Evolutionary conservation across 2,329 filamentous ascomycete species (phyloP), one percentile per base, ranked within the genome.

Genomic region (Colletotrichum spaethianum): DNA sequence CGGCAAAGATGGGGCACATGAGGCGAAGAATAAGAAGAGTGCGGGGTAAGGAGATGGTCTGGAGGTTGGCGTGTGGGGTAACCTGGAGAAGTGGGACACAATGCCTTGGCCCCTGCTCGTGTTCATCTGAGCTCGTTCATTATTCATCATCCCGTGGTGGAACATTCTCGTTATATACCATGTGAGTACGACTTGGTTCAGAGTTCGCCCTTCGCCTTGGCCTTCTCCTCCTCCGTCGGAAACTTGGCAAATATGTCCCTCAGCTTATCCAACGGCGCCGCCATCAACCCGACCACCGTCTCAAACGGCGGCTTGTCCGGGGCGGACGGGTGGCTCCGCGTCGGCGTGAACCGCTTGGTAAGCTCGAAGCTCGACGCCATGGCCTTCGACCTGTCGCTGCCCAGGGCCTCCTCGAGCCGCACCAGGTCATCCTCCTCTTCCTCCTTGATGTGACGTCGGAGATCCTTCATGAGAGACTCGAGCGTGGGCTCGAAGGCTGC

Each of bases 191-290:
- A 23, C 12, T 3, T 18, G n/a, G 23, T 14, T 50, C 48, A 50
- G 48, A 16, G 4, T 14, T 50, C 11, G 2, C 3, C 23, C 12
- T 50, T 50, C 16, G 46, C 46, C 48, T 52, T 52, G 18, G 26
- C 23, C 26, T 18, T 9, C 48, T 52, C 48, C 48, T 52, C 26
- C 12, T 52, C 48, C 14, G 23, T 28, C 23, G 87, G 87, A 74
- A 90, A 92, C 76, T 86, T 87, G 26, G 85, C 79, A 74, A 91
- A 89, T 8, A 90, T 62, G 77, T 91, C 88, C 46, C 80, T 80
- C 40, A 92, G 73, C 70, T 84, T 85, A 77, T 91, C 90, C 23
- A 91, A 80, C 0, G 89, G 89, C 18, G 89, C 88, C 0, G 86
- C 80, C 78, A 92, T 73, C 28, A 92, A 74, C 0, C 86, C 88